Percentiles rank a stretch among this genome's conserved stretches.
Evolutionary conservation across 225 moss, liverwort and hornwort species (phyloP).

Genomic region (Neckera pumila): DNA sequence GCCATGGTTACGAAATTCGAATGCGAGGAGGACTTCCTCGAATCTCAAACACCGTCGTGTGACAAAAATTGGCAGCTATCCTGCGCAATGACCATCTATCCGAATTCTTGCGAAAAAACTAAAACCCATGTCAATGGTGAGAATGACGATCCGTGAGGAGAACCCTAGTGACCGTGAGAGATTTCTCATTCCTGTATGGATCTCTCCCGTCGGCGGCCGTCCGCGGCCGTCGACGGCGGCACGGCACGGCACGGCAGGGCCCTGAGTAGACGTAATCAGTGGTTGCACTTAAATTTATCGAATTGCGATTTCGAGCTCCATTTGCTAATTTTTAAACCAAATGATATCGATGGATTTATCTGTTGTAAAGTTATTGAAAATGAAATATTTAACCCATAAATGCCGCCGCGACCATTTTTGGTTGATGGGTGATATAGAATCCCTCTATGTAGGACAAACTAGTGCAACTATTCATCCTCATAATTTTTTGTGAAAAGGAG

Average conservation of each 20-base stretch:
- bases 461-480: no score
- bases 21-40: background rate
- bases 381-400: accelerated
- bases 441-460: no score
- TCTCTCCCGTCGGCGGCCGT: background rate
- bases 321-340: background rate
- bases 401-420: no score
- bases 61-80: background rate
- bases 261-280: background rate
- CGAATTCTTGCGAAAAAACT: background rate
- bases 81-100: background rate
- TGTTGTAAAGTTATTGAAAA: no score
- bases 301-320: background rate
- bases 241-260: background rate
- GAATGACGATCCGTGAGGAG: background rate
- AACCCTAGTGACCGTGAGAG: background rate
- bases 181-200: no score
- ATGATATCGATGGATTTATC: no score
- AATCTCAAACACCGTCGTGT: background rate
- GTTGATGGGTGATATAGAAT: no score
- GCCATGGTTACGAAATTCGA: background rate
- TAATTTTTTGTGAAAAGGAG: no score
- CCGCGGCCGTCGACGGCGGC: background rate
- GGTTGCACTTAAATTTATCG: background rate
- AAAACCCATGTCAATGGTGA: background rate